These are phyloP conservation scores for Artemisia annua DNA, from an alignment of 129 eudicot species.

Conservation along the genomic window DNA sequence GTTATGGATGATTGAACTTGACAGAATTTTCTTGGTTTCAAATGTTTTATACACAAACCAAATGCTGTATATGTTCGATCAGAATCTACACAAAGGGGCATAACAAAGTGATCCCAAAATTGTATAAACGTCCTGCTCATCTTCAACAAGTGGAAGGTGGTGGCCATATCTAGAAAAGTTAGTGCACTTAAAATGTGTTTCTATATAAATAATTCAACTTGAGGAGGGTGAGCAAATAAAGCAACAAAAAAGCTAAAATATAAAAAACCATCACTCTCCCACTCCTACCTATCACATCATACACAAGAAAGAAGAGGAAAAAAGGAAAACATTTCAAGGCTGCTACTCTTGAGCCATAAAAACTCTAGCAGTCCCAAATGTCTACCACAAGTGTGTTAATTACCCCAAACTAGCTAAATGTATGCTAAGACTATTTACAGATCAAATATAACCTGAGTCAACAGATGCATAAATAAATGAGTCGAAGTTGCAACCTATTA, in stretches of 20 bases:
- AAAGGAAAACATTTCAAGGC: slow-evolving; percentile 26
- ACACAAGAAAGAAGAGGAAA: slow-evolving; percentile 29
- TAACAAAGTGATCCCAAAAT: slow-evolving; percentile 6
- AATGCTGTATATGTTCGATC: background rate
- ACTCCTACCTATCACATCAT: slow-evolving; percentile 41
- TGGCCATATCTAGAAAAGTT: slow-evolving; percentile 38
- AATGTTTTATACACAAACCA: background rate
- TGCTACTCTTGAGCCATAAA: slow-evolving; percentile 22
- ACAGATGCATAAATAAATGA: no score
- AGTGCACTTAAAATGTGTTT: slow-evolving; percentile 33
- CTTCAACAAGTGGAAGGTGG: slow-evolving; percentile 35
- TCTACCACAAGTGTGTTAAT: background rate
- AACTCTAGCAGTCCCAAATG: background rate
- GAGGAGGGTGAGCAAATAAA: slow-evolving; percentile 42
- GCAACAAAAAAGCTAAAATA: slow-evolving; percentile 30
- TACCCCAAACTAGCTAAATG: slow-evolving; percentile 1
- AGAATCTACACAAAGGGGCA: background rate
- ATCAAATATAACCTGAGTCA: no score
- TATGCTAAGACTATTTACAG: background rate
- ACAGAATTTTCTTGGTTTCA: background rate
- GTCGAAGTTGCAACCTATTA: no score
- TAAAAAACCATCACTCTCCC: slow-evolving; percentile 43
- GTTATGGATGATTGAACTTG: no score
- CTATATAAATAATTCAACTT: slow-evolving; percentile 34
- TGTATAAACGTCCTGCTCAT: slow-evolving; percentile 14